Evolutionary conservation across 2,329 filamentous ascomycete genomes (phyloP), one percentile per base, ranked within the genome.

Genomic region (Fusarium floridanum): DNA sequence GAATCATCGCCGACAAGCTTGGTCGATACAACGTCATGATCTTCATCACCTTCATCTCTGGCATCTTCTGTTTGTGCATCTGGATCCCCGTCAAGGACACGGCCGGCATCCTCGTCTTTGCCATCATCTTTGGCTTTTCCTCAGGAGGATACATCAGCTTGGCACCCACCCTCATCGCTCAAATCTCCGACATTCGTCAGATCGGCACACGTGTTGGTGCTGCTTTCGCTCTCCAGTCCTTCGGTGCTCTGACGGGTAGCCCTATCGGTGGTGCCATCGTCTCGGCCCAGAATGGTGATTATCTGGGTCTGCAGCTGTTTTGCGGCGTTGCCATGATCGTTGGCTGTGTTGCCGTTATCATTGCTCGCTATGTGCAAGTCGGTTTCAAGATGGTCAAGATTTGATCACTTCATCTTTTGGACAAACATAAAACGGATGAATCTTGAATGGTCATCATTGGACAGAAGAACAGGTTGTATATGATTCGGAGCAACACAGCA

Each of bases 181-280:
- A 95, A 77, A 92, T 95, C 71, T 91, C 89, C 2, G 91, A 93
- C 55, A 88, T 94, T 41, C 85, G 89, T 22, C 87, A 94, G 80
- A 91, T 95, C 37, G 94, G 93, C 16, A 88, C 91, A 2, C 86
- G 93, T 7, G 91, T 88, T 3, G 94, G 94, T 1, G 87, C 88
- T 0, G 86, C 90, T 29, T 93, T 93, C 79, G 87, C 89, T 17
- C 80, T 91, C 56, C 85, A 91, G 66, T 87, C 90, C 1, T 83
- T 95, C 36, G 92, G 91, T 5, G 91, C 90, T 2, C 83, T 95
- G 61, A 90, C 90, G 0, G 91, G 92, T 1, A 90, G 87, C 55
- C 93, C 93, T 0, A 92, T 94, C 75, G 92, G 87, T 2, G 92
- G 92, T 8, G 90, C 89, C 12, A 85, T 93, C 29, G 84, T 92